Evolutionary conservation across 495 filamentous ascomycete genomes (phyloP), one percentile per base, ranked within the genome.

Genomic region (Penicillium daleae): DNA sequence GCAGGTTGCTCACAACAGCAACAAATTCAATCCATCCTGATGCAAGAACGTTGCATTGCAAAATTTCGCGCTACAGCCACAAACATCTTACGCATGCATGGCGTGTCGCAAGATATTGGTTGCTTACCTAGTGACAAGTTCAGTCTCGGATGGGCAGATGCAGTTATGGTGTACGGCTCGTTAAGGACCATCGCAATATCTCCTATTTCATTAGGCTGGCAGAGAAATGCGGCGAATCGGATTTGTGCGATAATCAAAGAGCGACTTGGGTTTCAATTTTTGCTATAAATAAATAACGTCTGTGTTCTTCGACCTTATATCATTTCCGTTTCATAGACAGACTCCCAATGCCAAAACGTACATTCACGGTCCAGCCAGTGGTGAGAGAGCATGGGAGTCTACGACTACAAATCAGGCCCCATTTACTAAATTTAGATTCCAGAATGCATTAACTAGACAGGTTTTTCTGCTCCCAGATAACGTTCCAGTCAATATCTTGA

Each of bases 141-240:
- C 60, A 62, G 33, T 56, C 39, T 50, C 39, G 60, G 60, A 50
- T 62, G 60, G 60, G 52, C 50, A 48, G 60, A 56, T 27, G 60
- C 60, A 35, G 51, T 62, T 24, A 62, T 62, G 60, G 21, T 62
- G 48, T 62, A 62, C 52, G 60, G 60, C 27, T 50, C 60, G 31
- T 56, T 62, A 37, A 62, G 52, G 42, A 62, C 60, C 27, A 62
- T 62, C 42, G 29, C 49, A 31, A 39, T 33, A 32, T 62, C 60
- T 56, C 52, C 52, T 21, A 57, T 62, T 37, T 62, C 60, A 57
- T 56, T 62, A 62, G 51, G 4, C 22, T 62, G 60, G 60, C 51
- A 62, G 39, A 62, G 52, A 56, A 46, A 50, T 15, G 60, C 52
- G 27, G 60, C 60, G 39, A 62, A 55, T 49, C 19, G 10, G 40